A percentile compares a stretch with the other conserved stretches of the same genome.
Conservation (phyloP, 805 yeast genomes). For the Kuraishia piskuri region DNA sequence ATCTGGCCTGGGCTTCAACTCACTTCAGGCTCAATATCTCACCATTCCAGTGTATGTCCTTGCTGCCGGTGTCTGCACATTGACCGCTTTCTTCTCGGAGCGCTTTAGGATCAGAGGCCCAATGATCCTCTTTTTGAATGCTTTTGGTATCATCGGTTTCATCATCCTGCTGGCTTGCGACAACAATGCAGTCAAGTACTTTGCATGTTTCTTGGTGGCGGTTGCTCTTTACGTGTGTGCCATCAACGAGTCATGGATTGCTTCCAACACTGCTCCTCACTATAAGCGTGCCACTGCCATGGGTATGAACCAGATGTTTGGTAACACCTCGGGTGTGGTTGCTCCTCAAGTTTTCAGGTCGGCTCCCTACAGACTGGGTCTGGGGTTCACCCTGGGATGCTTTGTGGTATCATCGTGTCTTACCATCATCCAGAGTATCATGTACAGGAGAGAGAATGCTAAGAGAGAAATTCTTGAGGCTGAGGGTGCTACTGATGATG, state of each 20-base stretch:
- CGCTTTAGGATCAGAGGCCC: constrained; percentile 22
- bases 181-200: constrained; percentile 24
- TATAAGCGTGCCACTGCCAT: constrained; percentile 33
- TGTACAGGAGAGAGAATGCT: neutral
- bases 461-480: neutral
- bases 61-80: constrained; percentile 20
- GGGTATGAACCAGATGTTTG: constrained; percentile 33
- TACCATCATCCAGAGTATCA: neutral
- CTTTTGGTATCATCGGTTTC: constrained; percentile 24
- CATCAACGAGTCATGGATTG: constrained; percentile 34
- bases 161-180: constrained; percentile 20
- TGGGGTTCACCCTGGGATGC: constrained; percentile 30
- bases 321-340: constrained; percentile 36
- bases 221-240: constrained; percentile 26
- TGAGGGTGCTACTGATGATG: neutral
- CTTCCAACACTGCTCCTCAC: constrained; percentile 30
- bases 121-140: constrained; percentile 16
- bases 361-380: constrained; percentile 30
- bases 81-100: constrained; percentile 19
- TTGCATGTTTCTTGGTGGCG: constrained; percentile 27
- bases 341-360: constrained; percentile 33
- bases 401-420: neutral
- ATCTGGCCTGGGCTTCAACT: constrained; percentile 20
- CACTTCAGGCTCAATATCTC: constrained; percentile 27
- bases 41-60: constrained; percentile 30